These are phyloP conservation scores for Sporobolomyces roseus DNA, from an alignment of 768 basidiomycete species.

Conservation along the genomic window DNA sequence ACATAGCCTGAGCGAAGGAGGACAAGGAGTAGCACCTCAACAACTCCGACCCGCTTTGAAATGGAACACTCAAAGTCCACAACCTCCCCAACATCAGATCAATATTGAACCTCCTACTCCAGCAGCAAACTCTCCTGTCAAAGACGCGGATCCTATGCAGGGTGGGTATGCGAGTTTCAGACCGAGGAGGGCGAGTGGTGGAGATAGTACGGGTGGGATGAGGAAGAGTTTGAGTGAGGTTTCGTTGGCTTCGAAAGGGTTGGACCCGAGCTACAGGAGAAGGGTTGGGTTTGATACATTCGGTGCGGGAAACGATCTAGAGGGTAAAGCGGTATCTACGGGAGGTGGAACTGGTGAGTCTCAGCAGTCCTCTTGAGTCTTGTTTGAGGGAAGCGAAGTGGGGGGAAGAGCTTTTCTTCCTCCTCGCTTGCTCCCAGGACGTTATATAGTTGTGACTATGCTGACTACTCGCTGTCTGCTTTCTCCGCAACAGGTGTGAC, in stretches of 20 bases:
- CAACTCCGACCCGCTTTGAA: background rate
- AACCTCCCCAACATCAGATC: background rate
- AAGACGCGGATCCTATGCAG: too few species aligned
- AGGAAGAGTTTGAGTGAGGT: constrained; percentile 4
- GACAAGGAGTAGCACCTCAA: background rate
- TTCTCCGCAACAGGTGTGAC: constrained; percentile 31
- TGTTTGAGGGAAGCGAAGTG: too few species aligned
- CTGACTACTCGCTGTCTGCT: background rate
- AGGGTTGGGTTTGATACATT: constrained; percentile 52
- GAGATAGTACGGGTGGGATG: background rate
- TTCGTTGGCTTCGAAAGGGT: background rate
- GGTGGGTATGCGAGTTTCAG: too few species aligned
- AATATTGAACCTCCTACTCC: constrained; percentile 14
- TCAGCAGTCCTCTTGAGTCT: background rate
- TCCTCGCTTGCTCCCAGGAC: background rate
- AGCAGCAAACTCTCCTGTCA: background rate
- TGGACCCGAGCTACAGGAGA: constrained; percentile 38
- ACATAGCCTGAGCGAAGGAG: background rate
- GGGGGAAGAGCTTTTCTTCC: background rate
- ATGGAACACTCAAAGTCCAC: background rate
- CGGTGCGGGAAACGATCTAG: constrained; percentile 46
- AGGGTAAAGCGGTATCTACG: constrained; percentile 21
- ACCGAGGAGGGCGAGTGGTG: constrained; percentile 1
- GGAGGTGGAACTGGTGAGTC: constrained; percentile 41
- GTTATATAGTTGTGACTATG: constrained; percentile 6